phyloP scores from a whole-genome alignment of 177 flowering plant species.

The Vitis hybrid region DNA sequence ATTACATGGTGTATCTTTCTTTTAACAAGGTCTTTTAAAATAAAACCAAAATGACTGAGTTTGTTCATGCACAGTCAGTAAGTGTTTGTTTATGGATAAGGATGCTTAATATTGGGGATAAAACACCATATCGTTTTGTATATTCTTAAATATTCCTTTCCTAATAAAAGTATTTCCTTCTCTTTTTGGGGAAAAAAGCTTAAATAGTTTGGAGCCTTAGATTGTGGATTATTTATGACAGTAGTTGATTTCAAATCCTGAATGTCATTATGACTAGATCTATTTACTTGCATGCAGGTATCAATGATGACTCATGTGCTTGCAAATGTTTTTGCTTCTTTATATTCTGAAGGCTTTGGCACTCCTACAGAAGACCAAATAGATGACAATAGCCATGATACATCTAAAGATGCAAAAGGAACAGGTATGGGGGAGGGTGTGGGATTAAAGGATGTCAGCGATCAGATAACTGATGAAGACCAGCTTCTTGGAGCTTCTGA shows the following conservation, averaged over 20 bases:
- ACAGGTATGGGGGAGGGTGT: constrained; percentile 98
- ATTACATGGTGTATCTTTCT: neutral
- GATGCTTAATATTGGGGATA: too few relatives aligned
- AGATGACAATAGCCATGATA: constrained; percentile 36
- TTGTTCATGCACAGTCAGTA: too few relatives aligned
- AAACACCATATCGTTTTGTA: too few relatives aligned
- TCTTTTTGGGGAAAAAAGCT: neutral
- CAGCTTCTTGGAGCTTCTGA: constrained; percentile 77
- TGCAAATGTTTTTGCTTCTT: constrained; percentile 56
- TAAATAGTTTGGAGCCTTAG: neutral
- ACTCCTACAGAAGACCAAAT: constrained; percentile 42
- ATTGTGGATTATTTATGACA: neutral
- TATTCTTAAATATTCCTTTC: too few relatives aligned
- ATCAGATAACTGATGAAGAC: constrained; percentile 86
- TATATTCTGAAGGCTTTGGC: constrained; percentile 79
- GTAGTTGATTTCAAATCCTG: neutral
- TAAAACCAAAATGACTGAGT: too few relatives aligned
- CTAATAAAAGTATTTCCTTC: neutral
- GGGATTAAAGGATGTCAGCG: constrained; percentile 87
- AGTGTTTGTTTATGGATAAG: too few relatives aligned
- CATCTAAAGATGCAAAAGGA: constrained; percentile 61
- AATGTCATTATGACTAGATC: neutral
- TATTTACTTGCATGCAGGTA: constrained; percentile 44
- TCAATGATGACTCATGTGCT: constrained; percentile 61
- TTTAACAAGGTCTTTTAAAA: neutral